Percentiles rank a stretch among this genome's conserved stretches.
Evolutionary conservation across 2,329 filamentous ascomycete genomes (phyloP).

Genomic region (Raffaelea deltoideospora): DNA sequence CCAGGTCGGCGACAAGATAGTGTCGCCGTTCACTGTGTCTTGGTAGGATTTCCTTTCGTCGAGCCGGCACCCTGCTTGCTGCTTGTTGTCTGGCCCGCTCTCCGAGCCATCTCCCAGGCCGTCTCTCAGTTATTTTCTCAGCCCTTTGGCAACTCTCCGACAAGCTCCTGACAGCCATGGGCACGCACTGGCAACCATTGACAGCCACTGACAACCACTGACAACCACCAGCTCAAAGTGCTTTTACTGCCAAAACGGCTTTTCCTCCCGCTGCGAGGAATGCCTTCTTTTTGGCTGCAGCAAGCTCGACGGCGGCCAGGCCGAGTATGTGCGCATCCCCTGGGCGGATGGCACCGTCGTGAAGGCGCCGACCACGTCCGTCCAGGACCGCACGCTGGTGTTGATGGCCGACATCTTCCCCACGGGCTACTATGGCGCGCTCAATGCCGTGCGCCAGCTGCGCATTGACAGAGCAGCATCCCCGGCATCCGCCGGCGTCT

Average conservation of each 20-base stretch:
- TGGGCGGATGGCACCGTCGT: slow-evolving; percentile 68
- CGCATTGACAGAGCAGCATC: too few species aligned
- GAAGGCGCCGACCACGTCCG: slow-evolving; percentile 52
- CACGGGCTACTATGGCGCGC: slow-evolving; percentile 69
- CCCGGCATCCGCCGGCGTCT: too few species aligned
- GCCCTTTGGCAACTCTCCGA: not conserved
- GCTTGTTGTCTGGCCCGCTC: too few species aligned
- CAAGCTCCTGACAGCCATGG: too few species aligned
- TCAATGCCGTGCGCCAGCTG: slow-evolving; percentile 57
- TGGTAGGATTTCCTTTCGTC: slow-evolving; percentile 33
- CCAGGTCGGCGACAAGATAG: slow-evolving; percentile 60
- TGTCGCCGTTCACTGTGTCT: slow-evolving; percentile 70
- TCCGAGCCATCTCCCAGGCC: too few species aligned
- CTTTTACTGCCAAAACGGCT: slow-evolving; percentile 70
- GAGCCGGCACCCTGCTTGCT: too few species aligned
- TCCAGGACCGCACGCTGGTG: slow-evolving; percentile 60
- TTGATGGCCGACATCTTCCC: slow-evolving; percentile 93
- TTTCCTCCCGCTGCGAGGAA: slow-evolving; percentile 62
- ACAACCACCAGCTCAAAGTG: slow-evolving; percentile 41
- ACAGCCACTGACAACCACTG: too few species aligned
- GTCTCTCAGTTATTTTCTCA: too few species aligned
- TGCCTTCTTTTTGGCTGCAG: slow-evolving; percentile 55
- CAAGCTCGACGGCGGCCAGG: slow-evolving; percentile 61
- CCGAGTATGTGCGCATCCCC: slow-evolving; percentile 70
- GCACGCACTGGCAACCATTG: too few species aligned